Base-by-base conservation (phyloP, 192 early-diverging fungal genomes). In the Lunasporangiospora selenospora region DNA sequence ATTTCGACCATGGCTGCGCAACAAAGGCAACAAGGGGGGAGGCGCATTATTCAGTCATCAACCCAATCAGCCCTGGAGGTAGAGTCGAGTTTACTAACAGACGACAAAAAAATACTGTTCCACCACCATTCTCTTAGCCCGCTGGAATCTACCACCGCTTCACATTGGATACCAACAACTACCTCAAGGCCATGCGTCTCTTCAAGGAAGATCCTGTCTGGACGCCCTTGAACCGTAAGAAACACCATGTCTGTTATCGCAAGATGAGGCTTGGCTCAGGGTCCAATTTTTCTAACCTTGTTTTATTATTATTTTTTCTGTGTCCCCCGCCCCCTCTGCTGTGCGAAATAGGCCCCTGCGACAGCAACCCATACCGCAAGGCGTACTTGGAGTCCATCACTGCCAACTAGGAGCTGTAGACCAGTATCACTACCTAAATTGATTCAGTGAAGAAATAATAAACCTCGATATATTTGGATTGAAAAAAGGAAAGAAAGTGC, bases 121-220 rank as follows among this genome's bases (percentile, higher is more conserved):
- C n/a, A n/a, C n/a, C n/a, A n/a, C n/a, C n/a, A n/a, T n/a, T n/a
- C n/a, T n/a, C n/a, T n/a, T 66, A 90, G 81, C 96, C 96, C 1
- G 90, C 93, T 21, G 96, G 95, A 37, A 93, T 95, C 64, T 99
- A 97, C 70, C 97, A 99, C 75, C 89, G 97, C 46, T 99, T 99
- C 70, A 98, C 92, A 13, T 80, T 94, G 21, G 95, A 99, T 75
- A 79, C 83, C 12, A 85, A 76, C 56, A 90, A 99, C 80, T 93
- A 93, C 67, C 82, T 97, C 53, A 88, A 89, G 52, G 91, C 92
- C 10, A 93, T 95, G 88, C 87, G 97, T 18, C 58, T 90, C 39
- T 91, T 93, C 70, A 89, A 90, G 58, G 89, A 92, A 37, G 90
- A 91, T 15, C 92, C 92, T 45, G 84, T 89, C 64, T 93, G 92